Percentiles rank a stretch among this genome's conserved stretches.
phyloP scores from a whole-genome alignment of 495 filamentous ascomycete genomes.

The Polyplosphaeria fusca region DNA sequence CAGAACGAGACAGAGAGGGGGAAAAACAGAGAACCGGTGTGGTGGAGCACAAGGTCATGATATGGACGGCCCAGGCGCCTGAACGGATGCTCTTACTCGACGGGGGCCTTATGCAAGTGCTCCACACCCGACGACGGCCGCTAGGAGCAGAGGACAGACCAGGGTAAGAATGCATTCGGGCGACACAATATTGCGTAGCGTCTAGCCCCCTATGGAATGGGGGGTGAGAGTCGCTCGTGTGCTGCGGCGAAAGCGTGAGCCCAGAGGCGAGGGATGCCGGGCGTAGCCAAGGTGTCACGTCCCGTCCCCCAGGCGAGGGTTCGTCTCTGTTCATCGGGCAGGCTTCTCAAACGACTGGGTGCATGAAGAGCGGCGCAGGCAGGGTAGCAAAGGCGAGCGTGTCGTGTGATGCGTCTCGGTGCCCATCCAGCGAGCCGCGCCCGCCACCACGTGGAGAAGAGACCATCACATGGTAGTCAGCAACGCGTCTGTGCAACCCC shows the following conservation, averaged over 20 bases:
- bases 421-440: neutral
- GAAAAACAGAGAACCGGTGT: neutral
- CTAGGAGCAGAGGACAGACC: slow-evolving; percentile 2
- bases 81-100: neutral
- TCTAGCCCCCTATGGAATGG: neutral
- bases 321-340: neutral
- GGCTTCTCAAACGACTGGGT: neutral
- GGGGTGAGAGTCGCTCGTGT: neutral
- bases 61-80: neutral
- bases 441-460: slow-evolving; percentile 12
- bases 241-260: neutral
- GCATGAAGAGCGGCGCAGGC: neutral
- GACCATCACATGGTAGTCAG: neutral
- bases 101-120: neutral
- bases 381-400: neutral
- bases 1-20: neutral
- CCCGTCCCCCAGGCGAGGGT: neutral
- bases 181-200: neutral
- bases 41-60: neutral
- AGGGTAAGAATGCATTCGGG: neutral
- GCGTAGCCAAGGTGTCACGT: neutral
- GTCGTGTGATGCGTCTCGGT: slow-evolving; percentile 18
- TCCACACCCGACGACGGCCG: slow-evolving; percentile 3
- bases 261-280: neutral
- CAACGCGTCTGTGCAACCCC: slow-evolving; percentile 10